These are phyloP conservation scores for Funneliformis mosseae DNA, from an alignment of 192 early-diverging fungal genomes.

Conservation along the genomic window DNA sequence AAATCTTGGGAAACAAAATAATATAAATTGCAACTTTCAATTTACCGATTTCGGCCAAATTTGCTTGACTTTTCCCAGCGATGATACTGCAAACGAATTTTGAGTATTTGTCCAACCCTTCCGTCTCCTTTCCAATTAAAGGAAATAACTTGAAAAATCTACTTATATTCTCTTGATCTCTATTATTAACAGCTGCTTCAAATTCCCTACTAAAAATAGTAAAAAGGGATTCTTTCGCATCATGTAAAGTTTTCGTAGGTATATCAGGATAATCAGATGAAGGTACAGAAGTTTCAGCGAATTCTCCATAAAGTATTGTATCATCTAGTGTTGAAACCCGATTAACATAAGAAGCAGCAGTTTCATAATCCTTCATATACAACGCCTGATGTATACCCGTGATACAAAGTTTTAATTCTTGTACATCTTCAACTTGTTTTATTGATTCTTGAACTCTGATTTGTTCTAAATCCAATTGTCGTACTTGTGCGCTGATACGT, in stretches of 20 bases:
- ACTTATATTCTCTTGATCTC: constrained; percentile 76
- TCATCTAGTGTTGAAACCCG: constrained; percentile 62
- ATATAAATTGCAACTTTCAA: not conserved
- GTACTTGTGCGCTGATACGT: constrained; percentile 81
- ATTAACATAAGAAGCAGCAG: constrained; percentile 66
- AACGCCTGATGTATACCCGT: constrained; percentile 67
- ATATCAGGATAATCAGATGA: constrained; percentile 58
- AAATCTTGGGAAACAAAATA: not conserved
- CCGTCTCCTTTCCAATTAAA: constrained; percentile 74
- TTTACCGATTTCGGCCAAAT: constrained; percentile 53
- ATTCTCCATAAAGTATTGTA: constrained; percentile 59
- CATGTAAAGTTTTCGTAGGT: constrained; percentile 55
- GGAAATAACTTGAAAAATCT: constrained; percentile 93
- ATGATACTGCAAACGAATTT: constrained; percentile 83
- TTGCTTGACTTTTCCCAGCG: constrained; percentile 71
- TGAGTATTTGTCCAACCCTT: constrained; percentile 88
- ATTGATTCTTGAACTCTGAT: constrained; percentile 72
- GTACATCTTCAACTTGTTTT: constrained; percentile 70
- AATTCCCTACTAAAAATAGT: constrained; percentile 78
- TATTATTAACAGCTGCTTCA: constrained; percentile 69
- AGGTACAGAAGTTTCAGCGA: constrained; percentile 62
- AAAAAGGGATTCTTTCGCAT: constrained; percentile 65
- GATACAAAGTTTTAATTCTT: constrained; percentile 73
- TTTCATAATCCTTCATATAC: constrained; percentile 62
- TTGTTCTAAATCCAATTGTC: constrained; percentile 82